Evolutionary conservation across 371 early-diverging fungal species (phyloP).

Genomic region (Gilbertella persicaria): DNA sequence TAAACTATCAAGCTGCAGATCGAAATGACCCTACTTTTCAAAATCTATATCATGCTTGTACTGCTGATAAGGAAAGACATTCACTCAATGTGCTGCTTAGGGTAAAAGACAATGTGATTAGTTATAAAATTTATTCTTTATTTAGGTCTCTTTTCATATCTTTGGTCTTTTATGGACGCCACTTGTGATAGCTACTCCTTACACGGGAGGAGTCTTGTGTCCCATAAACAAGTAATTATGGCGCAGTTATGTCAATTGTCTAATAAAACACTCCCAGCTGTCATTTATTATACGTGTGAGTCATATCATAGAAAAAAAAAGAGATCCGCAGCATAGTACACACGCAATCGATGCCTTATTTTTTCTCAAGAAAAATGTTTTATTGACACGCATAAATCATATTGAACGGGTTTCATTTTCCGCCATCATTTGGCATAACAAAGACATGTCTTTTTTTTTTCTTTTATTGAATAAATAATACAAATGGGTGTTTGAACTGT

Average conservation of each 20-base stretch:
- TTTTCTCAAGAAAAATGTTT: background rate
- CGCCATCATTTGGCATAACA: background rate
- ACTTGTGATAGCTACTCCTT: constrained; percentile 20
- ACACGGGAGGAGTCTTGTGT: constrained; percentile 32
- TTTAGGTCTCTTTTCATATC: constrained; percentile 37
- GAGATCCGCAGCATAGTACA: no score
- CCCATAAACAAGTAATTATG: no score
- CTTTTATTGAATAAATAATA: no score
- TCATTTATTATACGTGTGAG: background rate
- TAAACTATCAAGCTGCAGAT: constrained; percentile 24
- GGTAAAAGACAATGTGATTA: constrained; percentile 4
- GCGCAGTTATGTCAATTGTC: no score
- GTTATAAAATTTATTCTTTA: background rate
- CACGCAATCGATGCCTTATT: no score
- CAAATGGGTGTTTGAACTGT: background rate
- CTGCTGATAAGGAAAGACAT: constrained; percentile 18
- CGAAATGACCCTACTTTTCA: constrained; percentile 26
- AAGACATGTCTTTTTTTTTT: background rate
- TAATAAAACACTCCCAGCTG: background rate
- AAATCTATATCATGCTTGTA: constrained; percentile 29
- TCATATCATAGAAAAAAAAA: background rate
- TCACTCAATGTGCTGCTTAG: constrained; percentile 23
- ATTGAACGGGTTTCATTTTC: background rate
- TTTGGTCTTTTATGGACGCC: constrained; percentile 43
- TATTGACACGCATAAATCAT: background rate